phyloP scores from a whole-genome alignment of 2,329 filamentous ascomycete species.

The Aspergillus tamarii region DNA sequence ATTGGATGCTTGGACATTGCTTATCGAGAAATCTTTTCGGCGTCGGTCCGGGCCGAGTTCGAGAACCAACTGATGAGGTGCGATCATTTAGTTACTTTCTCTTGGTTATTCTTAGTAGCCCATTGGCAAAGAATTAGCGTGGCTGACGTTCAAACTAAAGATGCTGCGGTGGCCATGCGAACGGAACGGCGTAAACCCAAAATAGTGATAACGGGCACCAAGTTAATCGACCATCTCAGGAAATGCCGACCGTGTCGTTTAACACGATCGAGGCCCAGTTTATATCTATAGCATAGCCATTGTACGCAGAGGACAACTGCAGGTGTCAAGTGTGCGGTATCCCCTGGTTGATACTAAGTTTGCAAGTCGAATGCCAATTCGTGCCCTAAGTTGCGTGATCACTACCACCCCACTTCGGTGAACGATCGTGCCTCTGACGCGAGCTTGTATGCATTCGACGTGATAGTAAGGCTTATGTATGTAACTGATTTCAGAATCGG shows the following conservation, averaged over 20 bases:
- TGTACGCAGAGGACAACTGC: neutral
- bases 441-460: neutral
- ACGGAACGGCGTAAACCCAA: neutral
- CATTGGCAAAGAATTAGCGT: neutral
- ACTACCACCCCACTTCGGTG: neutral
- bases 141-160: neutral
- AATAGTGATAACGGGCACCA: neutral
- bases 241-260: neutral
- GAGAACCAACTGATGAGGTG: neutral
- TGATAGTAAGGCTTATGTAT: neutral
- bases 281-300: neutral
- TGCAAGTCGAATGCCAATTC: neutral
- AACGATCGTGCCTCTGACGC: neutral
- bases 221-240: neutral
- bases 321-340: neutral
- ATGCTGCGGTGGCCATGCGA: neutral
- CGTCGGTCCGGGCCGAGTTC: neutral
- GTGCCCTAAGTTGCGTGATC: neutral
- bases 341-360: neutral
- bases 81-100: neutral
- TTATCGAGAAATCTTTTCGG: neutral
- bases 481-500: neutral
- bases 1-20: neutral
- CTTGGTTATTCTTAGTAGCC: neutral
- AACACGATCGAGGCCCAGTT: neutral